Evolutionary conservation across 441 rosid species (phyloP), one percentile per base, ranked within the genome.

Genomic region (Aleurites moluccanus): DNA sequence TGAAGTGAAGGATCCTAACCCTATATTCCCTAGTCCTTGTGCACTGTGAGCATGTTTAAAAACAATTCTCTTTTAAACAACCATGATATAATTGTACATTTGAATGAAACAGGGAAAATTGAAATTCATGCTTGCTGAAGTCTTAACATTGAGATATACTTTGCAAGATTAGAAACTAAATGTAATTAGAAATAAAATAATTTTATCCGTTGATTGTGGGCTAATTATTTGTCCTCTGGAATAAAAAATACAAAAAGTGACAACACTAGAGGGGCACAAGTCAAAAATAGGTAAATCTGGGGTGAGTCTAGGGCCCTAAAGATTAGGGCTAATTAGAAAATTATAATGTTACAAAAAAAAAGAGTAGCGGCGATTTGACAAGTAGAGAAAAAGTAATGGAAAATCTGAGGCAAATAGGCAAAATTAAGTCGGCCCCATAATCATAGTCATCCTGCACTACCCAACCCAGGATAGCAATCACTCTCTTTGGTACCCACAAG

Each of bases 131-230:
- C 68, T 60, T 1, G 18, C 33, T 18, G n/a, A 21, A 20, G 56
- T 52, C 56, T 18, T 20, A 18, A 52, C 56, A 18, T 18, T 20
- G 40, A 6, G 40, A 38, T 6, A 38, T 38, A 1, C 40, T 38
- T 38, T 38, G 6, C 9, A 38, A 38, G 40, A 38, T 38, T 38
- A 52, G 21, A 52, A 52, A 6, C 7, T n/a, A 52, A 16, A 16
- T 52, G 6, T 16, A 16, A 4, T 13, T 47, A 47, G 4, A 18
- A 3, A 50, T 15, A 16, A 14, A 50, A 4, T 7, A n/a, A 61
- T 13, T 25, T 11, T 1, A 50, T 47, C 81, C 81, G 81, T 69
- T 60, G 60, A 80, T 80, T 13, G 73, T 69, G 83, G 78, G 75
- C 25, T 20, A 65, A 47, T 38, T 52, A 52, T 9, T 15, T 47